These are phyloP conservation scores for Anthracocystis panici-leucophaei DNA, from an alignment of 1,284 basidiomycete genomes.

Conservation along the genomic window DNA sequence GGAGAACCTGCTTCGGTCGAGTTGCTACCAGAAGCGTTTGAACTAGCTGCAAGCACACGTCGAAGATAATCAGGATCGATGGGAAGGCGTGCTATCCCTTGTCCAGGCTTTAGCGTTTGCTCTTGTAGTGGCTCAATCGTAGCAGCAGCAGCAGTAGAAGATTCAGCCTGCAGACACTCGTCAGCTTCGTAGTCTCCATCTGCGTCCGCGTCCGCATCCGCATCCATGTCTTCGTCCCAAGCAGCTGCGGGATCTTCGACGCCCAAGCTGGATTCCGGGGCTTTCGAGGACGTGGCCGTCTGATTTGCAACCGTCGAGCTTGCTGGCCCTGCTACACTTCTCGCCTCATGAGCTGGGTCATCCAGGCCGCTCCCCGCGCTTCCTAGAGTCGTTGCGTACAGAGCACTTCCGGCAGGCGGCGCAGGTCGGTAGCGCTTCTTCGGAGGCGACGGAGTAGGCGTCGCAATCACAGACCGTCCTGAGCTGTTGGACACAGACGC, in stretches of 20 bases:
- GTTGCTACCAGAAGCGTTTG: slow-evolving; percentile 5
- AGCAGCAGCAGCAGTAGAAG: slow-evolving; percentile 7
- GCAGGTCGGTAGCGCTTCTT: slow-evolving; percentile 26
- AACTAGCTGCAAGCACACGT: slow-evolving; percentile 32
- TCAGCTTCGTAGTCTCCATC: slow-evolving; percentile 41
- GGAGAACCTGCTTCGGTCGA: neutral
- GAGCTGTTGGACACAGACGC: slow-evolving; percentile 11
- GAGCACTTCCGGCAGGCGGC: slow-evolving; percentile 15
- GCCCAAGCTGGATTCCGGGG: neutral
- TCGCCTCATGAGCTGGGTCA: neutral
- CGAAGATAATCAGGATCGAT: slow-evolving; percentile 28
- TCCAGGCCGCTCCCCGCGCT: neutral
- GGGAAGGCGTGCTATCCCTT: slow-evolving; percentile 22
- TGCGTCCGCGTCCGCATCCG: slow-evolving; percentile 37
- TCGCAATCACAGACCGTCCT: slow-evolving; percentile 9
- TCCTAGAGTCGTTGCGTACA: slow-evolving; percentile 15
- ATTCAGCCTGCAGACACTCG: slow-evolving; percentile 5
- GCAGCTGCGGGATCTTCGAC: slow-evolving; percentile 4
- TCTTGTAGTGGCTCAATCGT: neutral
- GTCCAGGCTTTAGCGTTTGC: neutral
- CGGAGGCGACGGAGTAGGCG: slow-evolving; percentile 26
- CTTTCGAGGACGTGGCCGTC: neutral
- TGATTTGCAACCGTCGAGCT: neutral
- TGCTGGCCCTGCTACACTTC: neutral
- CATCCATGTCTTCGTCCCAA: slow-evolving; percentile 21